Evolutionary conservation across 306 rosid genomes (phyloP).

Genomic region (Oemleria cerasiformis): DNA sequence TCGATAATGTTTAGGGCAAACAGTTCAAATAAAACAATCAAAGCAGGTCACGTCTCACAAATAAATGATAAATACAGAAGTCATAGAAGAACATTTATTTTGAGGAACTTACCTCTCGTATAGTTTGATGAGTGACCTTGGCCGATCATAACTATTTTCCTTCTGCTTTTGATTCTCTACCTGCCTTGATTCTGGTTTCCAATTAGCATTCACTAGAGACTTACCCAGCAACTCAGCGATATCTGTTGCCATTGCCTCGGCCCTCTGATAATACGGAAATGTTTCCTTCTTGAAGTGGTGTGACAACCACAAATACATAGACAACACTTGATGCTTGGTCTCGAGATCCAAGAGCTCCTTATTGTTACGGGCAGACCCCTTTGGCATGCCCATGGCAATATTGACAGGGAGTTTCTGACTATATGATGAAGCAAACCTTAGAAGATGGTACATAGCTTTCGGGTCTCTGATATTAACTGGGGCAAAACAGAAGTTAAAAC

Average conservation of each 20-base stretch:
- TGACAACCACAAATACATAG: constrained; percentile 83
- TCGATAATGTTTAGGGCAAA: not conserved
- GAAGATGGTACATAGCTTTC: constrained; percentile 79
- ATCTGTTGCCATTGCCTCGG: constrained; percentile 67
- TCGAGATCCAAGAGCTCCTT: constrained; percentile 86
- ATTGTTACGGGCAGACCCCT: constrained; percentile 65
- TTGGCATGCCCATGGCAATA: constrained; percentile 85
- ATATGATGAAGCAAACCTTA: constrained; percentile 65
- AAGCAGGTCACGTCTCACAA: not conserved
- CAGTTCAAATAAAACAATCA: not conserved
- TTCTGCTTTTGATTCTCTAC: constrained; percentile 41
- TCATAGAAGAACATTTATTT: constrained; percentile 10
- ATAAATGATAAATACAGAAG: constrained; percentile 7
- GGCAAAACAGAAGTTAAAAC: constrained; percentile 82
- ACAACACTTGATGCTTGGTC: constrained; percentile 83
- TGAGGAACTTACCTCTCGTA: constrained; percentile 43
- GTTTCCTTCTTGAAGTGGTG: constrained; percentile 66
- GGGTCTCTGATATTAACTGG: constrained; percentile 93
- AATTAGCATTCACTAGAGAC: constrained; percentile 69
- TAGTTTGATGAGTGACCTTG: constrained; percentile 42
- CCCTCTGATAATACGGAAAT: constrained; percentile 75
- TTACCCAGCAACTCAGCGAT: constrained; percentile 62
- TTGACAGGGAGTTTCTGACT: constrained; percentile 68
- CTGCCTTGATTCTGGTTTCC: constrained; percentile 78
- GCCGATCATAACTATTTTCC: constrained; percentile 45